Evolutionary conservation across 1,284 basidiomycete species (phyloP), one percentile per base, ranked within the genome.

Genomic region (Rhodotorula mucilaginosa): DNA sequence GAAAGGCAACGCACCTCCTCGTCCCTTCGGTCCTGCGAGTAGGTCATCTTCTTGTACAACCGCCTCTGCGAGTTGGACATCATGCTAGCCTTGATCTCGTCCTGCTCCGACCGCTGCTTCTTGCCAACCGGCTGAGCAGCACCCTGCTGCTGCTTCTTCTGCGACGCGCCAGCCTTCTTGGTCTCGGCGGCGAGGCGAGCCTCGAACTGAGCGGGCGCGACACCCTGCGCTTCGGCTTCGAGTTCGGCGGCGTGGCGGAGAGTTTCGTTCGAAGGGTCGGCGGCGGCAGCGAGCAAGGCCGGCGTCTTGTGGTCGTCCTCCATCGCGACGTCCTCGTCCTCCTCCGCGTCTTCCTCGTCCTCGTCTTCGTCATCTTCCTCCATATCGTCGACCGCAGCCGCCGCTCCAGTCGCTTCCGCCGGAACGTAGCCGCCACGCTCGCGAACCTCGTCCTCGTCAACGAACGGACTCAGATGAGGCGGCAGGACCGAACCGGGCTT

Each of bases 41-140:
- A 89, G 83, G 93, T 92, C 88, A 98, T 91, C 84, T 92, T 91
- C 82, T 96, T 93, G 83, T 97, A 98, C 78, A 99, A 82, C 83
- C 97, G 97, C 79, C 89, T 87, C 83, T 97, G 91, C 84, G 92
- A 95, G 84, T 95, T 97, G 83, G 92, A 96, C 88, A 99, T 90
- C 88, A 99, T 88, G 88, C 97, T 97, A 86, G 96, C 97, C 82
- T 93, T 91, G 90, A 97, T 92, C 79, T 96, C 90, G 80, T 89
- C 85, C 80, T 97, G 93, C 21, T 82, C 84, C 51, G 82, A 77
- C 80, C 83, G 75, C 67, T 75, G 71, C 65, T 73, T 72, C 49
- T 73, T 64, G 71, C 73, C 76, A 67, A 76, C 76, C 16, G 62
- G 77, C 16, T 57, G 60, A 12, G 48, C 31, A 31, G 77, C 86